Base-by-base conservation (phyloP, 2,329 filamentous ascomycete genomes). In the Ophiocordyceps sinensis region DNA sequence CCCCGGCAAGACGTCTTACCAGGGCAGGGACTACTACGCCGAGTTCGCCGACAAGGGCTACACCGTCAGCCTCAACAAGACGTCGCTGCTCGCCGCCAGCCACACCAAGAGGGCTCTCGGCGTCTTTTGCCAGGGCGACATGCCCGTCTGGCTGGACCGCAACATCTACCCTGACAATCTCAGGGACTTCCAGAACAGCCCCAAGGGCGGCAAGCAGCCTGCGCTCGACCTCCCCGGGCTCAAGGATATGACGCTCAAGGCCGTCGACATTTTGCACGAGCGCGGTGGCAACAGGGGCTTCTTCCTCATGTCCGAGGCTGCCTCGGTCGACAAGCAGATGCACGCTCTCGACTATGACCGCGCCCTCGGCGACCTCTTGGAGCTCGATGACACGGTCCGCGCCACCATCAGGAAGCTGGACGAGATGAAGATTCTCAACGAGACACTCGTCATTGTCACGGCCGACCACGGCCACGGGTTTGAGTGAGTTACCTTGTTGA, bases 391-490 rank as follows among this genome's bases (percentile, higher is more conserved):
- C 61, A 87, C 85, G 5, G 66, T 93, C 50, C 77, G 77, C 40
- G 82, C 82, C 15, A 86, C 84, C 3, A 70, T 89, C 41, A 69
- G 69, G 37, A 79, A 84, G 55, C 77, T 93, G 36, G 68, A 75
- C 51, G 63, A 70, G 28, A 66, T 85, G 7, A 73, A 73, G 43
- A 70, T 77, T 42, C 70, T 87, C 28, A 75, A 89, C 10, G 75
- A 87, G 45, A 93, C 85, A 1, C 73, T 89, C 4, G 70, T 93
- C 48, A 57, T 93, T 39, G 82, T 91, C 38, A 86, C 85, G 3
- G 82, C 85, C n/a, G 85, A 93, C 55, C 85, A 91, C 67, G 85
- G 85, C 35, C 85, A 93, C 63, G 85, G 85, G 42, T 93, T 93
- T 57, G 85, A 88, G 60, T 65, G 49, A 50, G 62, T 21, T 50